Percentiles rank a stretch among this genome's conserved stretches.
Conservation (phyloP, 2,329 filamentous ascomycete species). For the Pseudocercospora fuligena region DNA sequence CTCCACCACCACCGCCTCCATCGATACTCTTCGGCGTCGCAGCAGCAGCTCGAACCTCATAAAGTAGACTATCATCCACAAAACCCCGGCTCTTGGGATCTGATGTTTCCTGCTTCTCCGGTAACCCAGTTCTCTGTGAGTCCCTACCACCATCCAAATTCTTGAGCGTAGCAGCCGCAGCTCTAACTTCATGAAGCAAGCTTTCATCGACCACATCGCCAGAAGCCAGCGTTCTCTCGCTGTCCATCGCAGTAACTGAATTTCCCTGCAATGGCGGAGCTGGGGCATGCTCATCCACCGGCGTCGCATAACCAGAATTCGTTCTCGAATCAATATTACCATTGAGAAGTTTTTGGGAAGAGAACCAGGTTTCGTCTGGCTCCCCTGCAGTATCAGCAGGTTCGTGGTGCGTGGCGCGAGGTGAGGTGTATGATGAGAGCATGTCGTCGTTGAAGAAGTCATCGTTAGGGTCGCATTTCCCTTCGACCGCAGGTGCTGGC, state of each 20-base stretch:
- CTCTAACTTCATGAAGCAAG: neutral
- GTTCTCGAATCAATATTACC: conserved; percentile 17
- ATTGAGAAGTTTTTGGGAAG: neutral
- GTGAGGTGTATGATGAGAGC: neutral
- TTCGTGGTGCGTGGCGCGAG: neutral
- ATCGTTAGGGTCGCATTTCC: neutral
- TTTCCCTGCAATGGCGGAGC: no score
- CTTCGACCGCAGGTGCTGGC: no score
- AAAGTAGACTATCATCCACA: neutral
- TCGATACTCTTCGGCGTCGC: neutral
- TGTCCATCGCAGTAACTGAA: no score
- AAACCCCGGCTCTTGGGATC: neutral
- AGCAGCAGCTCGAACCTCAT: neutral
- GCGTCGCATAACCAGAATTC: conserved; percentile 2
- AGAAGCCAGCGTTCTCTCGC: no score
- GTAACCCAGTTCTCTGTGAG: no score
- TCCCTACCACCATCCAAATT: neutral
- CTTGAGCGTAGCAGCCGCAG: neutral
- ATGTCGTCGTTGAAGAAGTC: neutral
- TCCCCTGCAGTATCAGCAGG: no score
- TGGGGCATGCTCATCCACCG: neutral
- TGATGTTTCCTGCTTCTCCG: neutral
- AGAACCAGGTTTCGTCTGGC: neutral
- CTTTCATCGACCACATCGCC: neutral
- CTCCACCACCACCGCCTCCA: no score